A percentile compares a stretch with the other conserved stretches of the same genome.
These are phyloP conservation scores for Lentinula lateritia DNA, from an alignment of 768 basidiomycete genomes.

Conservation along the genomic window DNA sequence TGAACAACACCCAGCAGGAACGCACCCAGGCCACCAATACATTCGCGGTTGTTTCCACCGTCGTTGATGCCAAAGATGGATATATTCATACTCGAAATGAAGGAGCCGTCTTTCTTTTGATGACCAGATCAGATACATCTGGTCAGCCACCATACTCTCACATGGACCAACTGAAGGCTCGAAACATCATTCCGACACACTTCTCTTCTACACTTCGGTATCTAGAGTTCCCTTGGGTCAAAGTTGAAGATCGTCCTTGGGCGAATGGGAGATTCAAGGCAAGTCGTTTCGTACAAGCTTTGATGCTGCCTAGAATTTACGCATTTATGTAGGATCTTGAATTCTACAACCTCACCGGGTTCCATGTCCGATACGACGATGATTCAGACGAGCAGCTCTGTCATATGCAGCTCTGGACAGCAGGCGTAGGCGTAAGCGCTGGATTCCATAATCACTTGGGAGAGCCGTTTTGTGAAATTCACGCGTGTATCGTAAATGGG, in stretches of 20 bases:
- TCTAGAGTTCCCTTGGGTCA: slow-evolving; percentile 19
- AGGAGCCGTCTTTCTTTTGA: slow-evolving; percentile 8
- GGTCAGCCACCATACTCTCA: slow-evolving; percentile 12
- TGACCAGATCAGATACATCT: slow-evolving; percentile 5
- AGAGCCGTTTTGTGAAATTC: slow-evolving; percentile 16
- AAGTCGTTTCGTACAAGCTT: background rate
- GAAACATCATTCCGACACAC: slow-evolving; percentile 9
- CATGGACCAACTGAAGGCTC: slow-evolving; percentile 16
- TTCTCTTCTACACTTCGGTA: slow-evolving; percentile 13
- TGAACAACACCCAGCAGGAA: background rate
- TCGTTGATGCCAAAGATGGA: background rate
- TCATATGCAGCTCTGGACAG: slow-evolving; percentile 24
- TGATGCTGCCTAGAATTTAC: background rate
- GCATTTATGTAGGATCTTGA: slow-evolving; percentile 15
- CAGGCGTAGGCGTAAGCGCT: slow-evolving; percentile 12
- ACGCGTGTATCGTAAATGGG: slow-evolving; percentile 14
- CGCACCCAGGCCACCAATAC: background rate
- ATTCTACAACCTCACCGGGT: slow-evolving; percentile 23
- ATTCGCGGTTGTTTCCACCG: background rate
- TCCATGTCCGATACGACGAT: slow-evolving; percentile 21
- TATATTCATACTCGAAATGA: background rate
- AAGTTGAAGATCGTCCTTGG: slow-evolving; percentile 20
- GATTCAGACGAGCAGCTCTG: slow-evolving; percentile 16
- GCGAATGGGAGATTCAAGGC: slow-evolving; percentile 12
- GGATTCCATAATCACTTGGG: slow-evolving; percentile 11